Evolutionary conservation across 2,329 filamentous ascomycete species (phyloP).

Genomic region (Cladosporium sp.): DNA sequence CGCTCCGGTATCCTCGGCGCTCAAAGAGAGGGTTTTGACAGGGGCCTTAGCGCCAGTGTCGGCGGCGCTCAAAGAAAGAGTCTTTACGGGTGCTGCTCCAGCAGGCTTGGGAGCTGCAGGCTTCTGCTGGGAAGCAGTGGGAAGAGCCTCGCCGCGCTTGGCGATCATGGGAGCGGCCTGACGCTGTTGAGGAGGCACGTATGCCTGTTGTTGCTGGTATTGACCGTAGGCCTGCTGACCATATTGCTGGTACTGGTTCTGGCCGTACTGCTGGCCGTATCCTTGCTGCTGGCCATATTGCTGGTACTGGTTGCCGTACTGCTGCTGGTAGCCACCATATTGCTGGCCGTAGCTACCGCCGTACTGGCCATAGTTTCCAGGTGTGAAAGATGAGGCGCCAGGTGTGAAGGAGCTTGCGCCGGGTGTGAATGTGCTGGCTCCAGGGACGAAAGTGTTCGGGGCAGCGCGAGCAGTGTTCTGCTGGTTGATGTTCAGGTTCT

Average conservation of each 20-base stretch:
- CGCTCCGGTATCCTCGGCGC: constrained; percentile 44
- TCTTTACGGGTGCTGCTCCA: constrained; percentile 48
- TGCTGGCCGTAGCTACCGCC: constrained; percentile 29
- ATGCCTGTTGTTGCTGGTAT: constrained; percentile 45
- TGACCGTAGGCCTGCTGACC: constrained; percentile 35
- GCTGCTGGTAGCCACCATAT: constrained; percentile 25
- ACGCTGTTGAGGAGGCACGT: constrained; percentile 48
- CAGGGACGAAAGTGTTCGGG: constrained; percentile 10
- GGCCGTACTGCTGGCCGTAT: constrained; percentile 26
- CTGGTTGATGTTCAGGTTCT: constrained; percentile 27
- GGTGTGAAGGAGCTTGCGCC: constrained; percentile 31
- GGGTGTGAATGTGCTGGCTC: constrained; percentile 26
- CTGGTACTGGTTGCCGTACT: constrained; percentile 36
- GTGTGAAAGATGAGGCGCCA: constrained; percentile 34
- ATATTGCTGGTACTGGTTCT: constrained; percentile 43
- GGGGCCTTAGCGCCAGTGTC: constrained; percentile 52
- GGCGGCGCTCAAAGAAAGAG: constrained; percentile 52
- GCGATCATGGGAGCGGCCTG: constrained; percentile 58
- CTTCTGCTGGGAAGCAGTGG: constrained; percentile 46
- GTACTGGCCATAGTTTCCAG: constrained; percentile 34
- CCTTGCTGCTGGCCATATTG: constrained; percentile 20
- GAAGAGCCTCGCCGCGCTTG: constrained; percentile 54
- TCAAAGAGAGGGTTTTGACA: constrained; percentile 59
- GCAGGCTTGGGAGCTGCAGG: constrained; percentile 38
- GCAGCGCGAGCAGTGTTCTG: constrained; percentile 4